phyloP scores from a whole-genome alignment of 495 filamentous ascomycete genomes.

The Cenococcum geophilum region DNA sequence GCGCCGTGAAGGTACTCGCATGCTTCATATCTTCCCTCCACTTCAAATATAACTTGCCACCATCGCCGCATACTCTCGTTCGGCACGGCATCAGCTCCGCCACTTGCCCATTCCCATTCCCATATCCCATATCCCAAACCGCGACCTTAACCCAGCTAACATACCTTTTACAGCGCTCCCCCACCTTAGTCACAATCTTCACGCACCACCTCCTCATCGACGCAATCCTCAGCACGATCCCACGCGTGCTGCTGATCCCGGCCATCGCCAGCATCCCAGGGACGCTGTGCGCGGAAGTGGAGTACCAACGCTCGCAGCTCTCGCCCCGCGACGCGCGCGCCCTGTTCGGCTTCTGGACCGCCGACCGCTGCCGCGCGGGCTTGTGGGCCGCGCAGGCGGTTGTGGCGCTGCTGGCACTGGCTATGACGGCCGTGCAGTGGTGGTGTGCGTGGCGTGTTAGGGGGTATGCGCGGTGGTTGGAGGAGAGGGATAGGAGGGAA shows the following conservation, averaged over 20 bases:
- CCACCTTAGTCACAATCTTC: constrained; percentile 8
- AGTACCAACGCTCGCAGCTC: constrained; percentile 1
- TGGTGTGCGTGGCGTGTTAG: constrained; percentile 18
- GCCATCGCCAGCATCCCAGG: not conserved
- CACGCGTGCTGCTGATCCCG: constrained; percentile 4
- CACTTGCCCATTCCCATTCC: too few species aligned
- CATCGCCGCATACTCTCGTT: too few species aligned
- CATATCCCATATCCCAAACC: too few species aligned
- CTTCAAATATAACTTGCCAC: too few species aligned
- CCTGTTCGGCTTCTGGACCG: constrained; percentile 1
- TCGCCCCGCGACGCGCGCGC: not conserved
- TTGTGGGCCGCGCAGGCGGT: constrained; percentile 11
- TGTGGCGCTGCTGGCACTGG: constrained; percentile 5
- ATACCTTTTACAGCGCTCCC: too few species aligned
- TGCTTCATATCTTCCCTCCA: too few species aligned
- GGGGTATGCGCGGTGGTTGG: constrained; percentile 9
- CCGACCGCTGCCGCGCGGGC: constrained; percentile 2
- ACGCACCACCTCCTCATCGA: constrained; percentile 17
- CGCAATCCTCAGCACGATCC: constrained; percentile 10
- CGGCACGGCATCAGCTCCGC: too few species aligned
- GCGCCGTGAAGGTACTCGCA: constrained; percentile 16
- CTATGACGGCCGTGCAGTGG: constrained; percentile 26
- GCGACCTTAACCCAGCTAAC: too few species aligned
- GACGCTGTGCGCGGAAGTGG: not conserved
- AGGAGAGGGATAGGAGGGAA: not conserved